Conservation (phyloP, 2,329 filamentous ascomycete genomes). For the Emergomyces orientalis region DNA sequence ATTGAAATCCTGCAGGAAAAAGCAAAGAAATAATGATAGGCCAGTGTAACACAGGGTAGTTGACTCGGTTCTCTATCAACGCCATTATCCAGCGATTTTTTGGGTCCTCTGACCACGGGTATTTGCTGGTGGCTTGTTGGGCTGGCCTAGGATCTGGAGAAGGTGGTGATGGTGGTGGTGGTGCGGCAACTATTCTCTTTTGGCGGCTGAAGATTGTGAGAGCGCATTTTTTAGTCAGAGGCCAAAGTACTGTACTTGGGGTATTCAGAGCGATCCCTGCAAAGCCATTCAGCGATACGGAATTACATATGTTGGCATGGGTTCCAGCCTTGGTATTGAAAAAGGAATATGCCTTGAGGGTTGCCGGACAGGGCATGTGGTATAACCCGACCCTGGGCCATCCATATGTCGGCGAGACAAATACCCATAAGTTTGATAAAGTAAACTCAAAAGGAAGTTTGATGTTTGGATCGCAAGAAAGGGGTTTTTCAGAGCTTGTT, state of each 20-base stretch:
- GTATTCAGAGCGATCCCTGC: not conserved
- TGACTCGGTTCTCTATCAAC: not conserved
- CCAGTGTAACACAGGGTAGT: not conserved
- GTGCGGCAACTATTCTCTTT: not conserved
- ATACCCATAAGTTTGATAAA: not conserved
- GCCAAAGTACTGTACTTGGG: not conserved
- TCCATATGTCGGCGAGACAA: not conserved
- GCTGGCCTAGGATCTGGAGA: not conserved
- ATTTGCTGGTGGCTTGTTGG: constrained; percentile 5
- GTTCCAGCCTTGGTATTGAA: not conserved
- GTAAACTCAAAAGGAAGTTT: not conserved
- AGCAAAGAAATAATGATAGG: not conserved
- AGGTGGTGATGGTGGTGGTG: not conserved
- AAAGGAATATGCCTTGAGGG: not conserved
- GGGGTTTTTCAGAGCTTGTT: not conserved
- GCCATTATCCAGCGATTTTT: not conserved
- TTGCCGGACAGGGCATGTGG: not conserved
- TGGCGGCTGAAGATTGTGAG: not conserved
- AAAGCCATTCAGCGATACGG: not conserved
- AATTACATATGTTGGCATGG: not conserved
- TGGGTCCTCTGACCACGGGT: constrained; percentile 4
- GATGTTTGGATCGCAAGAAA: not conserved
- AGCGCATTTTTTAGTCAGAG: not conserved
- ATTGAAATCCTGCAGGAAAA: not conserved
- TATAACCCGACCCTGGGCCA: not conserved